Conservation (phyloP, 139 green algal genomes). For the Chlamydomonas urium region DNA sequence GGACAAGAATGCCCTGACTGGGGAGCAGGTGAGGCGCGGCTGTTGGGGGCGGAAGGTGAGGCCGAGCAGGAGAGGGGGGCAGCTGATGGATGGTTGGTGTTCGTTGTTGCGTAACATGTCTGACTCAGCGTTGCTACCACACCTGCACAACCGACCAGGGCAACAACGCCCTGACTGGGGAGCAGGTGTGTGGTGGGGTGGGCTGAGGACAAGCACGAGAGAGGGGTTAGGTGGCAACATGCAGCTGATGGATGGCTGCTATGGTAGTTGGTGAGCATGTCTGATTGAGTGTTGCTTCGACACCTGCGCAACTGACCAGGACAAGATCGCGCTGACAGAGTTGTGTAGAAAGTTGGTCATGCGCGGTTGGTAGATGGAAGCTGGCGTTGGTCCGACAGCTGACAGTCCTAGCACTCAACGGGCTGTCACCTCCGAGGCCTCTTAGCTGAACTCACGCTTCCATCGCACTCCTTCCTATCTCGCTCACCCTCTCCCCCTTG, state of each 20-base stretch:
- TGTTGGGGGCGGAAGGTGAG: neutral
- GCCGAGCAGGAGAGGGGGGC: neutral
- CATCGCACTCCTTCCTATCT: neutral
- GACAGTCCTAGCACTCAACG: too few species aligned
- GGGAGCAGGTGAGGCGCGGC: neutral
- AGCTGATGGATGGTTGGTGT: neutral
- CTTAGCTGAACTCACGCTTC: too few species aligned
- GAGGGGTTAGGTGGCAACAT: too few species aligned
- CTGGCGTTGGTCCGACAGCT: neutral
- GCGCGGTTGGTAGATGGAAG: neutral
- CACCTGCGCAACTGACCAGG: neutral
- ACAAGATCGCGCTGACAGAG: neutral
- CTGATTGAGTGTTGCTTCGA: neutral
- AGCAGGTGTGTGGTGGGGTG: too few species aligned
- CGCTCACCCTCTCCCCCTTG: neutral
- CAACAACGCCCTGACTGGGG: neutral
- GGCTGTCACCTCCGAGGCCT: too few species aligned
- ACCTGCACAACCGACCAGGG: neutral
- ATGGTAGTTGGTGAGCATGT: too few species aligned
- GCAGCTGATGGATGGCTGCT: too few species aligned
- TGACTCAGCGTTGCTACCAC: neutral
- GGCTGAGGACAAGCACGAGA: too few species aligned
- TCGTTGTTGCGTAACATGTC: neutral
- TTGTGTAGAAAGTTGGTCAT: neutral
- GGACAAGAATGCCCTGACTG: neutral